phyloP scores from a whole-genome alignment of 768 basidiomycete genomes.

The Arthromyces matolae region DNA sequence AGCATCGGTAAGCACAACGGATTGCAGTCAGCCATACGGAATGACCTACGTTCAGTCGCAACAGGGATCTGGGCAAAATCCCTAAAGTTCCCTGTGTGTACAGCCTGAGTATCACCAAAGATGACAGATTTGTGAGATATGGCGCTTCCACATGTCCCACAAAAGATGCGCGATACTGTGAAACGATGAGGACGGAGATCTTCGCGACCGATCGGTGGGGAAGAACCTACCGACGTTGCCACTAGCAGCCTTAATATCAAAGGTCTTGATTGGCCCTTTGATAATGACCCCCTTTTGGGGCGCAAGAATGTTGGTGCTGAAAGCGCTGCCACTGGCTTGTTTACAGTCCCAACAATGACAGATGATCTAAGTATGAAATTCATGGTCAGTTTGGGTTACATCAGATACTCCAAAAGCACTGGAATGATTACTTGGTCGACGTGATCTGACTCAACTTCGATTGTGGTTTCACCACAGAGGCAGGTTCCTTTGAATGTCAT shows the following conservation, averaged over 20 bases:
- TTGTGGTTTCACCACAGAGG: no score
- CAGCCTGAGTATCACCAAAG: slow-evolving; percentile 33
- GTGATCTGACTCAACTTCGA: no score
- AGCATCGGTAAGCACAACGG: not conserved
- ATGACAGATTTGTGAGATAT: slow-evolving; percentile 31
- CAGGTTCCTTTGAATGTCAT: no score
- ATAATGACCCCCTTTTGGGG: slow-evolving; percentile 30
- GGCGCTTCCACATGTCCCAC: slow-evolving; percentile 34
- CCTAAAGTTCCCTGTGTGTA: slow-evolving; percentile 36
- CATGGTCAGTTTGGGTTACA: no score
- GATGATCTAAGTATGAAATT: slow-evolving; percentile 21
- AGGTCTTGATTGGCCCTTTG: slow-evolving; percentile 30
- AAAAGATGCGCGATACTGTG: slow-evolving; percentile 35
- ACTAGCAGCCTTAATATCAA: slow-evolving; percentile 24
- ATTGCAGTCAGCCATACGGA: not conserved
- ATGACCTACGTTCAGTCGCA: slow-evolving; percentile 27
- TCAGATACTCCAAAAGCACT: no score
- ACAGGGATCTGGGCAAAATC: slow-evolving; percentile 29
- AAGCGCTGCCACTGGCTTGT: slow-evolving; percentile 36
- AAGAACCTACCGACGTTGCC: slow-evolving; percentile 30
- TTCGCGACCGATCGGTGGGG: not conserved
- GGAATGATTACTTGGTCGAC: no score
- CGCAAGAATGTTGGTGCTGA: slow-evolving; percentile 35
- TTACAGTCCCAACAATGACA: slow-evolving; percentile 38
- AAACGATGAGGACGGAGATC: not conserved